Evolutionary conservation across 2,329 filamentous ascomycete species (phyloP), one percentile per base, ranked within the genome.

Genomic region (Pestalotiopsis sp.): DNA sequence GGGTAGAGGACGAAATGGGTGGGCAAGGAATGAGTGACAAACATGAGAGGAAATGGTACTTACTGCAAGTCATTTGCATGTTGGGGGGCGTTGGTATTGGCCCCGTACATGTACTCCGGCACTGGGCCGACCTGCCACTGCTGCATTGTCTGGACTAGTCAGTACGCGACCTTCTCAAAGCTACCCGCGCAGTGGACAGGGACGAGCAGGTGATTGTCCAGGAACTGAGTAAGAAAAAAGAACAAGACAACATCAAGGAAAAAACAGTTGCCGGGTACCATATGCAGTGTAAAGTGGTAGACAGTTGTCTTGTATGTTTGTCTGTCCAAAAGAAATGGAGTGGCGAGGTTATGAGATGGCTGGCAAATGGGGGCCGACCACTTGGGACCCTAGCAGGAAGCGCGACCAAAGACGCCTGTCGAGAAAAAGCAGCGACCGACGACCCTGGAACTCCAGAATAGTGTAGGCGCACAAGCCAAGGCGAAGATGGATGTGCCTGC

Each of bases 61-160:
- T 82, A 88, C 86, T 88, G 86, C 79, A 88, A 85, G 72, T 87
- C 85, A 81, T 84, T 86, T 73, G 83, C 81, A 76, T 85, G 85
- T 75, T 86, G 85, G 75, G 84, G 81, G 79, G 84, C 81, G 79
- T 84, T 85, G 39, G 41, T 57, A 76, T 77, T 78, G 78, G 83
- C 45, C 45, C 20, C 80, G 81, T 86, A 87, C 75, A 88, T 83
- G 81, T 87, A 87, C 80, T 87, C 86, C 81, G 86, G 86, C 80
- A 88, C 83, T 74, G 86, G 86, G 81, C 86, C 85, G 79, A 88
- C 85, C 80, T 88, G 85, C 86, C 86, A 88, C 81, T 88, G 86
- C 82, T 88, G 85, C 86, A 88, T 88, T 81, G 80, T 85, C 85
- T 87, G 76, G 70, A 72, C 71, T 71, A 75, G 74, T 79, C 69